These are phyloP conservation scores for Barnettozyma pratensis DNA, from an alignment of 805 yeast genomes.

Conservation along the genomic window DNA sequence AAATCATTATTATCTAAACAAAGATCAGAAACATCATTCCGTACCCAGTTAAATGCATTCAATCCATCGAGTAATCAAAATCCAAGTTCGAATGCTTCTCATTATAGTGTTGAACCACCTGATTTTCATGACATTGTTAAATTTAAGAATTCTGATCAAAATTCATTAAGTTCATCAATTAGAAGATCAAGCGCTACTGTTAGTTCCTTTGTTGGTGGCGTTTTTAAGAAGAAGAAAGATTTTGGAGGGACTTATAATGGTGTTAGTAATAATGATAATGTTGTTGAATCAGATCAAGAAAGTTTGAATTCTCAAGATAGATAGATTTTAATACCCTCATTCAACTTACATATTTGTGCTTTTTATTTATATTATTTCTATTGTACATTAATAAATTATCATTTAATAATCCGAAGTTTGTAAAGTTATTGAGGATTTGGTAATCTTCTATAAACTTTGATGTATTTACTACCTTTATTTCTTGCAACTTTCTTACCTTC, in stretches of 20 bases:
- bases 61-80: constrained; percentile 4
- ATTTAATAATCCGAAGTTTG: too few relatives aligned
- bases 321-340: background rate
- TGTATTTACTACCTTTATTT: constrained; percentile 79
- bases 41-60: constrained; percentile 17
- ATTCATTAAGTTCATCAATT: constrained; percentile 29
- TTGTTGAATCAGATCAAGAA: constrained; percentile 21
- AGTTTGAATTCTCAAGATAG: constrained; percentile 7
- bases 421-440: constrained; percentile 43
- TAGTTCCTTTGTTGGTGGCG: constrained; percentile 30
- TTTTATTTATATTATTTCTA: background rate
- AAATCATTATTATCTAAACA: constrained; percentile 17
- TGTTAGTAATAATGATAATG: constrained; percentile 22
- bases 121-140: constrained; percentile 31
- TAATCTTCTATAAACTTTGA: constrained; percentile 80
- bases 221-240: constrained; percentile 20
- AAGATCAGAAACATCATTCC: constrained; percentile 21
- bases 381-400: background rate
- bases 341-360: too few relatives aligned
- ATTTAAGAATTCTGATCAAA: constrained; percentile 27
- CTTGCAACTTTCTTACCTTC: constrained; percentile 96
- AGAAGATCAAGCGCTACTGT: constrained; percentile 41
- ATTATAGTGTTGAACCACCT: constrained; percentile 32
- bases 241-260: constrained; percentile 17
- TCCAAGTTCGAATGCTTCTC: constrained; percentile 8